Evolutionary conservation across 805 yeast species (phyloP), one percentile per base, ranked within the genome.

Genomic region (Wickerhamiella lipophila): DNA sequence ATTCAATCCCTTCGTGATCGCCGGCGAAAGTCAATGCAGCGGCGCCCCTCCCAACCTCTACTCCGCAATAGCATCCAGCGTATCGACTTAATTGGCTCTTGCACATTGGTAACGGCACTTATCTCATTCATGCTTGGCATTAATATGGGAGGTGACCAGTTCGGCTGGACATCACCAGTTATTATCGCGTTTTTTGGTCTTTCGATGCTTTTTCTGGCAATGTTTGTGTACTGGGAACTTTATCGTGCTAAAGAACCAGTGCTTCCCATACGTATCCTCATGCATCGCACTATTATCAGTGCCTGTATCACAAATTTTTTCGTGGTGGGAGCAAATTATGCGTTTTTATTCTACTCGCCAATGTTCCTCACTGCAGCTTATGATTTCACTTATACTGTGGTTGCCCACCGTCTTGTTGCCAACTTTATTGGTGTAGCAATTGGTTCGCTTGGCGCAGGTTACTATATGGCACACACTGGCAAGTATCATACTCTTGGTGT

Each of bases 301-400:
- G 78, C 85, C 0, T 78, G 86, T 0, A 64, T 83, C 48, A 72
- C 81, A 38, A 81, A 79, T 61, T 77, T 83, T 76, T 79, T 82
- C 55, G 70, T 72, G 61, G 77, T 84, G 5, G 83, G 83, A 82
- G 72, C 78, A 1, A 72, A 74, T 19, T 82, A 74, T 59, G 68
- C 86, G 1, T 70, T 72, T 53, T 60, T 84, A 49, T 85, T 72
- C 64, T 84, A 79, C 62, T 70, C 79, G 3, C 95, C 95, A 1
- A 70, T 85, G n/a, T 80, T 92, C 0, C 67, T 86, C 49, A 46
- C 74, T 32, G 89, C 87, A 47, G 83, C 83, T 54, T 73, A 82
- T 49, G 52, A 53, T 49, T 58, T 73, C 71, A 54, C 78, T 85
- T 6, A 83, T 92, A 2, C 81, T 86, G 89, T 83, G 77, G 62